phyloP scores from a whole-genome alignment of 2,329 filamentous ascomycete species.

The Xylariaceae sp. region DNA sequence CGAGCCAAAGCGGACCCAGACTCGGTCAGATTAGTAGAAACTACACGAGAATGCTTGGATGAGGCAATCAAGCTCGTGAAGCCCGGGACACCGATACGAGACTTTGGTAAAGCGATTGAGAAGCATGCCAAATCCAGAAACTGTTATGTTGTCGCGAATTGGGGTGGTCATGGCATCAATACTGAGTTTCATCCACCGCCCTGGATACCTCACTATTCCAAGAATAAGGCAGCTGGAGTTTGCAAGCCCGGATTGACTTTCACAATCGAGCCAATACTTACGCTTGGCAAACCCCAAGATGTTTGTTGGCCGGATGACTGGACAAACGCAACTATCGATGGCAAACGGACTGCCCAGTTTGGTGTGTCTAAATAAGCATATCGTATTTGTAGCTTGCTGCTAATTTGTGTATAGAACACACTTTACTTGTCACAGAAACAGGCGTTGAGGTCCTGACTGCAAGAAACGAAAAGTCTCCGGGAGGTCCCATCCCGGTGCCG shows the following conservation, averaged over 20 bases:
- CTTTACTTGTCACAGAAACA: conserved; percentile 80
- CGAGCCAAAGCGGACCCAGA: conserved; percentile 84
- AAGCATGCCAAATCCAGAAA: conserved; percentile 84
- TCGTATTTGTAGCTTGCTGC: not conserved
- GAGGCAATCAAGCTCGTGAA: conserved; percentile 90
- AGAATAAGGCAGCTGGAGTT: conserved; percentile 94
- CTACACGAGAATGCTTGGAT: conserved; percentile 85
- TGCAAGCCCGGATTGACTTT: conserved; percentile 98
- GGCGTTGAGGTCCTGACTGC: conserved; percentile 85
- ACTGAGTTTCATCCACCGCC: conserved; percentile 91
- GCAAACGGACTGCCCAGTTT: conserved; percentile 90
- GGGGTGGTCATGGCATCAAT: conserved; percentile 96
- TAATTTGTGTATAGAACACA: conserved; percentile 66
- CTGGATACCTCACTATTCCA: conserved; percentile 95
- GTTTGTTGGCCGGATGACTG: conserved; percentile 98
- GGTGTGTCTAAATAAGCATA: conserved; percentile 57
- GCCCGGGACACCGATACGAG: conserved; percentile 88
- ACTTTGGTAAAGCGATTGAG: conserved; percentile 93
- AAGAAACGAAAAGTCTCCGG: conserved; percentile 73
- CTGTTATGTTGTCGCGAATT: conserved; percentile 92
- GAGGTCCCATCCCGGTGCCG: conserved; percentile 70
- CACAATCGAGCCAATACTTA: conserved; percentile 99
- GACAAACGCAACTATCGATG: conserved; percentile 93
- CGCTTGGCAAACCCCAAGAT: conserved; percentile 85
- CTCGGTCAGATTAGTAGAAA: conserved; percentile 87